Evolutionary conservation across 2,329 filamentous ascomycete species (phyloP).

Genomic region (Blumeria graminis): DNA sequence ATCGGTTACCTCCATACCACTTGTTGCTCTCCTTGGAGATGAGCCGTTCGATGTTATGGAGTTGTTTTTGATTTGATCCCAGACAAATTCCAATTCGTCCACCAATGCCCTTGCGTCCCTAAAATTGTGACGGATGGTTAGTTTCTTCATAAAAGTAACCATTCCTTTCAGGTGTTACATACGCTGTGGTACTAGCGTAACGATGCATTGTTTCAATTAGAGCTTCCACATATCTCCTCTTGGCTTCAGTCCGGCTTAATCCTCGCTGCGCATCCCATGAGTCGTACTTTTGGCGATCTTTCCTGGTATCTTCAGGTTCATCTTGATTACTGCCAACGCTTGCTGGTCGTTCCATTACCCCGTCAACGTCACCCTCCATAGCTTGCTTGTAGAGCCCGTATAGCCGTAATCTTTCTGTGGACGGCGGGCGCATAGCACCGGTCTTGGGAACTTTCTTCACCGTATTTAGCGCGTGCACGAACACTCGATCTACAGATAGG

Average conservation of each 20-base stretch:
- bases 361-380: conserved; percentile 93
- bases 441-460: conserved; percentile 95
- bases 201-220: conserved; percentile 92
- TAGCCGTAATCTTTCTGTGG: conserved; percentile 62
- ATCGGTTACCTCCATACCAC: background rate
- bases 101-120: conserved; percentile 72
- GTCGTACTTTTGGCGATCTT: conserved; percentile 55
- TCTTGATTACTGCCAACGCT: conserved; percentile 29
- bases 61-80: conserved; percentile 91
- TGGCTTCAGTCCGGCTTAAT: conserved; percentile 71
- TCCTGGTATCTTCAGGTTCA: conserved; percentile 24
- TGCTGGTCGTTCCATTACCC: conserved; percentile 67
- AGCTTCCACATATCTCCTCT: conserved; percentile 78
- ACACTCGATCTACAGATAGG: conserved; percentile 56
- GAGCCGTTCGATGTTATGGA: conserved; percentile 37
- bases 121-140: conserved; percentile 5
- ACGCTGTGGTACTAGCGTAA: conserved; percentile 67
- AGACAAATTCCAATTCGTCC: conserved; percentile 91
- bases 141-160: background rate
- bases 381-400: conserved; percentile 98
- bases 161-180: conserved; percentile 15
- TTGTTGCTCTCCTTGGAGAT: conserved; percentile 22
- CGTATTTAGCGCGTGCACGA: conserved; percentile 95
- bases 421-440: conserved; percentile 68
- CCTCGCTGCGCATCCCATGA: conserved; percentile 81